phyloP scores from a whole-genome alignment of 805 yeast genomes.

The Kodamaea kaohsiungensis region DNA sequence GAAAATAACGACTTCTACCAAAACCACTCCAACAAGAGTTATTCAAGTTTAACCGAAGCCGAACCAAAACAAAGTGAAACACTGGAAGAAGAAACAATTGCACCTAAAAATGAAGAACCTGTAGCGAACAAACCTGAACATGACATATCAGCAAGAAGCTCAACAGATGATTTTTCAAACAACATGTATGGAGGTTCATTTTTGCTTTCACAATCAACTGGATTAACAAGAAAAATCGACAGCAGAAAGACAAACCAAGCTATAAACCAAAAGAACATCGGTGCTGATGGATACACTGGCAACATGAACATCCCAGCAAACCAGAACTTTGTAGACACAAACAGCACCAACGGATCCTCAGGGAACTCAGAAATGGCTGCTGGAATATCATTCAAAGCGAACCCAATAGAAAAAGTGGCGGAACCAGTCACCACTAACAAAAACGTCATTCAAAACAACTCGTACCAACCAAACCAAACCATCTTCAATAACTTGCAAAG shows the following conservation, averaged over 20 bases:
- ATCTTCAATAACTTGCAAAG: conserved; percentile 44
- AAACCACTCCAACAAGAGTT: conserved; percentile 2
- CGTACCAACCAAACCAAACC: conserved; percentile 45
- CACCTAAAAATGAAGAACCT: conserved; percentile 2
- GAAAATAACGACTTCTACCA: conserved; percentile 2
- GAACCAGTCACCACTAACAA: conserved; percentile 35
- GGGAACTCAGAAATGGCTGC: conserved; percentile 11
- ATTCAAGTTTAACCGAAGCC: conserved; percentile 6
- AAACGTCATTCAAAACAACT: conserved; percentile 33
- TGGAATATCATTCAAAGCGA: conserved; percentile 36
- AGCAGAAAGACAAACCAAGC: conserved; percentile 3
- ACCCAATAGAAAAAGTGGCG: conserved; percentile 26
- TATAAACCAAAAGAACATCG: conserved; percentile 6
- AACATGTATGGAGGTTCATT: conserved; percentile 45
- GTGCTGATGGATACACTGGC: conserved; percentile 10
- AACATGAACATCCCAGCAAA: conserved; percentile 10
- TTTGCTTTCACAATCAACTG: conserved; percentile 44
- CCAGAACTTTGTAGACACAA: conserved; percentile 6
- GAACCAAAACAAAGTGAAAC: background rate
- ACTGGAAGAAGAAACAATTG: background rate
- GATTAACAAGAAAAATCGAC: conserved; percentile 38
- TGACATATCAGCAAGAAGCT: conserved; percentile 16
- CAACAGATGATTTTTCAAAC: conserved; percentile 27
- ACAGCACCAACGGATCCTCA: background rate
- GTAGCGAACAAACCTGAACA: background rate